Conservation (phyloP, 768 basidiomycete species). For the Tremella fuciformis region DNA sequence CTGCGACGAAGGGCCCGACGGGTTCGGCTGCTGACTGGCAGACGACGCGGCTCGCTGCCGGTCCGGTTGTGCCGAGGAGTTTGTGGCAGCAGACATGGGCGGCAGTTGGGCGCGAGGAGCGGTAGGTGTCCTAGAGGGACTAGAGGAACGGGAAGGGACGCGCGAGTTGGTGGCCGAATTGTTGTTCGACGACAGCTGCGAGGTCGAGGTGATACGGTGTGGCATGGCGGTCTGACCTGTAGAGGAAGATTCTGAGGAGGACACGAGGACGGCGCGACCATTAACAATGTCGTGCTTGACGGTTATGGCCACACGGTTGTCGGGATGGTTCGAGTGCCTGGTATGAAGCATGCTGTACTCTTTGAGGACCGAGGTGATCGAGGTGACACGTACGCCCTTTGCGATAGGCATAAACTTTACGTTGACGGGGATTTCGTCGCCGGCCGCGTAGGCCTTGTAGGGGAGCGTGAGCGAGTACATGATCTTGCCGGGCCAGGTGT, state of each 20-base stretch:
- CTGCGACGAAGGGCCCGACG: conserved; percentile 10
- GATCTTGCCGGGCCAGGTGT: conserved; percentile 95
- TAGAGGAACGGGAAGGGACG: conserved; percentile 6
- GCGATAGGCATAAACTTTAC: conserved; percentile 82
- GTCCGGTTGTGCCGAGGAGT: conserved; percentile 1
- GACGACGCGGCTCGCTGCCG: neutral
- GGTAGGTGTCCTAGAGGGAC: conserved; percentile 14
- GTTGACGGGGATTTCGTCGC: conserved; percentile 74
- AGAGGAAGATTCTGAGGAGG: conserved; percentile 8
- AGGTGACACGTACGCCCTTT: conserved; percentile 75
- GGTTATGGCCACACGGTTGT: conserved; percentile 62
- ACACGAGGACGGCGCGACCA: conserved; percentile 53
- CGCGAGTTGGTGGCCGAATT: conserved; percentile 20
- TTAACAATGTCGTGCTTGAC: conserved; percentile 67
- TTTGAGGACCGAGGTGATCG: conserved; percentile 66
- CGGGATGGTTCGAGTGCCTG: conserved; percentile 61
- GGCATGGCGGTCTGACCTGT: conserved; percentile 5
- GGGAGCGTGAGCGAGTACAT: conserved; percentile 89
- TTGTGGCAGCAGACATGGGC: neutral
- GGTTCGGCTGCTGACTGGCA: neutral
- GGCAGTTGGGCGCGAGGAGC: conserved; percentile 1
- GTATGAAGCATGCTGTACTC: conserved; percentile 67
- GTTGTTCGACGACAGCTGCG: conserved; percentile 8
- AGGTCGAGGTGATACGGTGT: neutral
- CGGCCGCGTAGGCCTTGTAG: conserved; percentile 92